phyloP scores from a whole-genome alignment of 352 stramenopile species.

The Blastocystis sp. region DNA sequence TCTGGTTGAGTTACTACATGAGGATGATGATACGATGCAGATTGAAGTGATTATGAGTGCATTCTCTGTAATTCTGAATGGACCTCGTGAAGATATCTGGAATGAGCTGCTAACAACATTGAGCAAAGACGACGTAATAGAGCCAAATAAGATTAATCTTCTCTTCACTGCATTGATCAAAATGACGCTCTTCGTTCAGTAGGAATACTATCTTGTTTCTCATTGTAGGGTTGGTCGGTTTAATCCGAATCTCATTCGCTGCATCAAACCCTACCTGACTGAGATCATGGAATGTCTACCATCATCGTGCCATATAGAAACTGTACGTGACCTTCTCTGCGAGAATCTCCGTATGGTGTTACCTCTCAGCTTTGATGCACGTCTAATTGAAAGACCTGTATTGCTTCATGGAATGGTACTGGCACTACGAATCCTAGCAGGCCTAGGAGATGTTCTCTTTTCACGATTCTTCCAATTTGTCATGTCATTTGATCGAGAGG shows the following conservation, averaged over 20 bases:
- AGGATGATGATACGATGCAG: neutral
- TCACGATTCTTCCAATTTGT: neutral
- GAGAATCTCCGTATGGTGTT: neutral
- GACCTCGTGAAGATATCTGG: conserved; percentile 7
- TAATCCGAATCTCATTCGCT: neutral
- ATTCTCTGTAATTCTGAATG: conserved; percentile 31
- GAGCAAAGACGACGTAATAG: neutral
- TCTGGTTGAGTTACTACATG: neutral
- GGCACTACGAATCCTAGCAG: neutral
- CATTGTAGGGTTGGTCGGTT: conserved; percentile 3
- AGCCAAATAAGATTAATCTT: neutral
- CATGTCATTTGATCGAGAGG: neutral
- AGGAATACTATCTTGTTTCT: neutral
- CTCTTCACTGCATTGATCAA: neutral
- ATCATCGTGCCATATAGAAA: neutral
- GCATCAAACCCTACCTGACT: neutral
- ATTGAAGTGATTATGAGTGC: neutral
- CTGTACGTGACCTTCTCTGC: neutral
- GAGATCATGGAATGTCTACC: neutral
- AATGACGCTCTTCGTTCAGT: conserved; percentile 47
- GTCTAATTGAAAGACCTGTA: neutral
- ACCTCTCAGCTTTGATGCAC: neutral
- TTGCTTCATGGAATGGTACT: neutral
- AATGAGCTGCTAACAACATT: neutral
- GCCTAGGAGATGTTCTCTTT: conserved; percentile 16